A percentile compares a stretch with the other conserved stretches of the same genome.
Evolutionary conservation across 805 yeast species (phyloP).

Genomic region (Nakazawaea holstii): DNA sequence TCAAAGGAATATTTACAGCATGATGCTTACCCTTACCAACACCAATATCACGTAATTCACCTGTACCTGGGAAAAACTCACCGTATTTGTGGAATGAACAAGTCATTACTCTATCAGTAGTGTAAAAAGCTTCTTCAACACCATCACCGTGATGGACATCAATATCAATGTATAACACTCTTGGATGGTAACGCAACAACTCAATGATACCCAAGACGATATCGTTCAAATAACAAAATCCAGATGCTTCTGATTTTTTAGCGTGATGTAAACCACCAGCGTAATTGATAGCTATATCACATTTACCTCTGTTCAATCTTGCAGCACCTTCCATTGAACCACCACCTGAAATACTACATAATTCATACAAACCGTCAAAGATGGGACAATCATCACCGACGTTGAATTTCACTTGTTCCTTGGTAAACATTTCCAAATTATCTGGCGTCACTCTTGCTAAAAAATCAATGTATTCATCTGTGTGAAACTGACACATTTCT

Average conservation of each 20-base stretch:
- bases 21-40: constrained; percentile 81
- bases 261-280: constrained; percentile 95
- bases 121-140: constrained; percentile 89
- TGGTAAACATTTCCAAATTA: constrained; percentile 78
- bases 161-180: constrained; percentile 83
- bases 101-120: constrained; percentile 89
- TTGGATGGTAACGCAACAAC: constrained; percentile 72
- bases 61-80: constrained; percentile 92
- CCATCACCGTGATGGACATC: constrained; percentile 96
- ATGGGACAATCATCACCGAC: constrained; percentile 95
- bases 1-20: constrained; percentile 78
- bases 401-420: constrained; percentile 87
- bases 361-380: constrained; percentile 73
- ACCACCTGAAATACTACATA: constrained; percentile 78
- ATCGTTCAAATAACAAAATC: constrained; percentile 88
- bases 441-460: constrained; percentile 88
- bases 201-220: constrained; percentile 82
- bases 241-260: constrained; percentile 82
- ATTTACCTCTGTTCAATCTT: constrained; percentile 70
- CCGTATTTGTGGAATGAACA: constrained; percentile 90
- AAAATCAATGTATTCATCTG: constrained; percentile 95
- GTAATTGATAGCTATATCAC: constrained; percentile 90
- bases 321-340: constrained; percentile 90
- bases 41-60: constrained; percentile 79
- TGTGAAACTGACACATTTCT: constrained; percentile 97